Conservation (phyloP, 73 alveolate species). For the Paramecium sexaurelia region DNA sequence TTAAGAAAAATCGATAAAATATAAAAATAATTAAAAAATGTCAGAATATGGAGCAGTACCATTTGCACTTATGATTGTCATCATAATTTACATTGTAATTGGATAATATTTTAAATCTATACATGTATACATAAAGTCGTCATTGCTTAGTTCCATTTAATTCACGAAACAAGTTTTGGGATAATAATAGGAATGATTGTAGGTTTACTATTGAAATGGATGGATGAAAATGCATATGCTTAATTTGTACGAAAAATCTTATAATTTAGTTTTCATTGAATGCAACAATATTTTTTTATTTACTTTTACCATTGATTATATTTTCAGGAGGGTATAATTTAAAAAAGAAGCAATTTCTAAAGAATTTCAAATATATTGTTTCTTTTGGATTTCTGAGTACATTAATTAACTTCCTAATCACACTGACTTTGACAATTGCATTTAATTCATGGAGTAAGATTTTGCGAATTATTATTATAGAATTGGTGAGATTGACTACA, state of each 20-base stretch:
- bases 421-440: constrained; percentile 48
- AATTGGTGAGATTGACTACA: constrained; percentile 46
- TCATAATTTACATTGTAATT: background rate
- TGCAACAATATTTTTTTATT: constrained; percentile 49
- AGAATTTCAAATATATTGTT: constrained; percentile 54
- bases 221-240: constrained; percentile 43
- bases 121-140: background rate
- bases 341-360: constrained; percentile 52
- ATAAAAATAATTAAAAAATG: background rate
- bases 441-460: constrained; percentile 20
- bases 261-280: constrained; percentile 33
- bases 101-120: constrained; percentile 54
- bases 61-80: constrained; percentile 24
- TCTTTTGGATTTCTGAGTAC: constrained; percentile 61
- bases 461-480: background rate
- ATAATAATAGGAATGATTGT: constrained; percentile 49
- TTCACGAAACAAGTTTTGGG: constrained; percentile 68
- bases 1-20: background rate
- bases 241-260: background rate
- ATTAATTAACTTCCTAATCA: constrained; percentile 30
- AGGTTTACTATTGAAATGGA: constrained; percentile 46
- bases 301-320: constrained; percentile 59
- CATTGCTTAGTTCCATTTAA: constrained; percentile 51
- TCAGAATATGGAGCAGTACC: constrained; percentile 57
- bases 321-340: constrained; percentile 67